phyloP scores from a whole-genome alignment of 306 rosid species.

The Pterocarpus macrocarpus region DNA sequence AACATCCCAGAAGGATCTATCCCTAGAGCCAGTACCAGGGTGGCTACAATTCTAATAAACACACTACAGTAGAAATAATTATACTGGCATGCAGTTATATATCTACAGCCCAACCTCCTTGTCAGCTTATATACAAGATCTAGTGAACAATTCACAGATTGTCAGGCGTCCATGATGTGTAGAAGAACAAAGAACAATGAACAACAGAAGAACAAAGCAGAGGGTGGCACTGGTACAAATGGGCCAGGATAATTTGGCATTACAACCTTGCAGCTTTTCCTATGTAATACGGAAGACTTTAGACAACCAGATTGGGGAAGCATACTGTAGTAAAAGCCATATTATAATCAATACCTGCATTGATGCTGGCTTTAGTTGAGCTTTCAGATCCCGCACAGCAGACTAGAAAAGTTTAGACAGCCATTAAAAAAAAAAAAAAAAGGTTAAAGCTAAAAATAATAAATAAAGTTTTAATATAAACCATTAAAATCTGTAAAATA shows the following conservation, averaged over 20 bases:
- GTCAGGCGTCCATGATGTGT: neutral
- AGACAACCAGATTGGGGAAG: neutral
- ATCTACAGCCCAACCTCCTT: neutral
- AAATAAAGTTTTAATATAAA: slow-evolving; percentile 7
- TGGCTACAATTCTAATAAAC: neutral
- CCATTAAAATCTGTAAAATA: slow-evolving; percentile 18
- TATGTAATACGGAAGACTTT: neutral
- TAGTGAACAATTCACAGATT: neutral
- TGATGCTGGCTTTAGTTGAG: slow-evolving; percentile 91
- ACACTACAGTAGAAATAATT: slow-evolving; percentile 8
- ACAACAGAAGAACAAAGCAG: neutral
- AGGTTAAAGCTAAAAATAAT: neutral
- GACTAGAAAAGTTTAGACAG: slow-evolving; percentile 63
- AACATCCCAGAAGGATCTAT: slow-evolving; percentile 15
- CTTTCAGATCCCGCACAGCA: slow-evolving; percentile 87
- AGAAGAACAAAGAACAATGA: neutral
- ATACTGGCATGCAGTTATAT: neutral
- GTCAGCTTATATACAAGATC: slow-evolving; percentile 9
- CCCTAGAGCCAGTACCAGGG: slow-evolving; percentile 4
- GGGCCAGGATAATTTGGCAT: neutral
- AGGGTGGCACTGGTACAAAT: neutral
- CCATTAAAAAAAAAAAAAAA: slow-evolving; percentile 6
- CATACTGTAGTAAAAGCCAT: neutral
- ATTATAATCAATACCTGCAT: slow-evolving; percentile 76
- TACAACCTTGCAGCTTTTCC: neutral